Evolutionary conservation across 495 filamentous ascomycete species (phyloP), one percentile per base, ranked within the genome.

Genomic region (Aspergillus incahuasiensis): DNA sequence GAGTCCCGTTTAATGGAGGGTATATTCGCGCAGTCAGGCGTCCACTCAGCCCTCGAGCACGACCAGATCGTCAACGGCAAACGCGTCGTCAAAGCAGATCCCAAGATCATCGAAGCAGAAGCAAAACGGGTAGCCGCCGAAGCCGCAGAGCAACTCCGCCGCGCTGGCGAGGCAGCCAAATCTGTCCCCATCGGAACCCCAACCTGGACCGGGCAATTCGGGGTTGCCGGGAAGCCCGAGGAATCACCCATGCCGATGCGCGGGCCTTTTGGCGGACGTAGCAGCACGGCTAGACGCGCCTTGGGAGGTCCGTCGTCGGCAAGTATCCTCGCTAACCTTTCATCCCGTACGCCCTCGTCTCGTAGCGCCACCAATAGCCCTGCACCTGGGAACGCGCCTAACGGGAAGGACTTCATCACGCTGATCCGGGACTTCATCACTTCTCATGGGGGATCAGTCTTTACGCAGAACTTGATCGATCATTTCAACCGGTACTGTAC

Each of bases 171-270:
- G 68, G 77, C 80, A 9, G 90, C 91, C 2, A 79, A 82, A 19
- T 79, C 74, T 3, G 76, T 90, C 1, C 87, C 87, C 0, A 84
- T 92, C 45, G 94, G 92, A 35, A 88, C 87, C 0, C 88, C 92
- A 13, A 97, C 94, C 1, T 98, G 94, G 94, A 98, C 94, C 0
- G 94, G 94, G 9, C 77, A 83, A 53, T 80, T 86, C 41, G 94
- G 94, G 7, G 75, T 84, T 30, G 86, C 83, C 3, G 92, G 92
- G 1, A 75, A 77, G 32, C 77, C 78, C 1, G 66, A 72, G 42
- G 59, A 73, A 54, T 64, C 60, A 24, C 38, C 57, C 21, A 18
- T 32, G 13, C 64, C 48, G 18, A 39, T 50, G 34, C 32, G 48
- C 16, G 34, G 55, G 11, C 53, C 65, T 19, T 59, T 63, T 47